Base-by-base conservation (phyloP, 495 filamentous ascomycete genomes). In the Xylaria acuta region DNA sequence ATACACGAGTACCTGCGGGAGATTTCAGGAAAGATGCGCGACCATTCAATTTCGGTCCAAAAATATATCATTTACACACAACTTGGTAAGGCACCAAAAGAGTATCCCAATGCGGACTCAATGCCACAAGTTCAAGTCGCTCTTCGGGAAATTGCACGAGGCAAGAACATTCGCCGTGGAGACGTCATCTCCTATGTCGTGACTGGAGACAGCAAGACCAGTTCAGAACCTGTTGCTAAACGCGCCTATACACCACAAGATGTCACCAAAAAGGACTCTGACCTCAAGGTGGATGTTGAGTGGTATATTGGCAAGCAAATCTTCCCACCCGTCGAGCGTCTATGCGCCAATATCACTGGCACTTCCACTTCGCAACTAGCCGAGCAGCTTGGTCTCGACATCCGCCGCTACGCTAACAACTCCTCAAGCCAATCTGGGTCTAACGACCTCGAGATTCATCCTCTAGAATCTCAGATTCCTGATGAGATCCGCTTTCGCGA, bases 51-150 rank as follows among this genome's bases (percentile, higher is more conserved):
- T 70, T 92, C 92, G 0, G 81, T 88, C 20, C 88, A 90, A 60
- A 97, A 98, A 86, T 98, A 98, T 82, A 95, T 94, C 73, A 98
- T 99, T 79, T 97, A 92, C 81, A 98, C 96, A 20, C 97, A 97
- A 87, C 91, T 99, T 67, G 96, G 95, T 75, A 99, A 99, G 81
- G 85, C 91, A 40, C 96, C 96, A 6, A 91, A 92, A 62, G 94
- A 98, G 69, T 99, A 99, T 75, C 94, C 95, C 18, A 97, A 97
- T 79, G 90, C 90, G 30, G 91, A 94, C 78, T 91, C 88, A 68
- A 98, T 99, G 96, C 96, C 96, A n/a, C 95, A 97, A 69, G 95
- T 97, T 41, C 96, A 98, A 77, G 96, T 99, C 36, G 96, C 96
- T 1, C 87, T 98, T 18, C 89, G 93, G 30, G 93, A 96, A 67